A percentile compares a stretch with the other conserved stretches of the same genome.
Evolutionary conservation across 1,139 yeast species (phyloP).

Genomic region (Magnusiomyces sp.): DNA sequence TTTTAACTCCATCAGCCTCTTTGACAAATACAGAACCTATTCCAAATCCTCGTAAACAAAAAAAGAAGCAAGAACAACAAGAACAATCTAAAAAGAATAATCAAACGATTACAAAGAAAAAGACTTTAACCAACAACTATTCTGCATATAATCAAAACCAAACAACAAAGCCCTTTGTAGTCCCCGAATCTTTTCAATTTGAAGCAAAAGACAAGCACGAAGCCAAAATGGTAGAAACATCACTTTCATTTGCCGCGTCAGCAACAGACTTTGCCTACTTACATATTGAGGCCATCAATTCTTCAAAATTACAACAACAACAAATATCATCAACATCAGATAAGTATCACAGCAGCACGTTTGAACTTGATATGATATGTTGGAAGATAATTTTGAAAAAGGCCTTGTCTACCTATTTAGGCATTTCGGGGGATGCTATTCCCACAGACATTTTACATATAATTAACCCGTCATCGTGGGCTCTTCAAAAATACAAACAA

Average conservation of each 20-base stretch:
- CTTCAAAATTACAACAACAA: neutral
- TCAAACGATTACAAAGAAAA: too few relatives aligned
- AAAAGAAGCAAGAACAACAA: too few relatives aligned
- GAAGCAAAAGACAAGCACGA: neutral
- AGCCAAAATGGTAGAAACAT: too few relatives aligned
- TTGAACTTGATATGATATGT: slow-evolving; percentile 33
- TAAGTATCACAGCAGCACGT: slow-evolving; percentile 1
- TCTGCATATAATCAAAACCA: too few relatives aligned
- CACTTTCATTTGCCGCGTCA: slow-evolving; percentile 16
- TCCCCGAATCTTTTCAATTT: slow-evolving; percentile 2
- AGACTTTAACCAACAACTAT: too few relatives aligned
- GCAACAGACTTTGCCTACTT: slow-evolving; percentile 36
- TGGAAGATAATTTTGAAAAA: slow-evolving; percentile 36
- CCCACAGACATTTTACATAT: slow-evolving; percentile 36
- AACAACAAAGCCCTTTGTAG: slow-evolving; percentile 4
- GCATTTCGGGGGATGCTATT: slow-evolving; percentile 37
- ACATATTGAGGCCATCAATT: slow-evolving; percentile 23
- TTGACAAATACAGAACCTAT: too few relatives aligned
- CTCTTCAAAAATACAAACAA: slow-evolving; percentile 3
- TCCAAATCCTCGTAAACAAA: too few relatives aligned
- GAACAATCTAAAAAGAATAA: too few relatives aligned
- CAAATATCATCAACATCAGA: neutral
- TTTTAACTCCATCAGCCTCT: too few relatives aligned
- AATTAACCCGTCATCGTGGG: slow-evolving; percentile 12
- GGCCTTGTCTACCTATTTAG: slow-evolving; percentile 34